phyloP scores from a whole-genome alignment of 495 filamentous ascomycete species.

The Talaromyces trachyspermus region DNA sequence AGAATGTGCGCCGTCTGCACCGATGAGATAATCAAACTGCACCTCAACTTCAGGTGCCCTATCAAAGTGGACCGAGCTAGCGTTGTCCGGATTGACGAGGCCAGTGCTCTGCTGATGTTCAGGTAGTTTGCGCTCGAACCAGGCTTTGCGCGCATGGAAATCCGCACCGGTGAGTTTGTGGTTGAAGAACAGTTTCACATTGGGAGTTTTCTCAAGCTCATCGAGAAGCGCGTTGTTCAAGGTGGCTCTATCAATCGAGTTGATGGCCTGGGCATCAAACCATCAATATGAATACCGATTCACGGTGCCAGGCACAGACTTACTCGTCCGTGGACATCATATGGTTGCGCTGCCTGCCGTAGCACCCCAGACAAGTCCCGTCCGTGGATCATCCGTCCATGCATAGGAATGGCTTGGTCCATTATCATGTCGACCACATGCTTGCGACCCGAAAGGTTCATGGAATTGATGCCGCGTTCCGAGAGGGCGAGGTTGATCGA shows the following conservation, averaged over 20 bases:
- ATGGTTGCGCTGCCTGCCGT: constrained; percentile 73
- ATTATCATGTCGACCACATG: constrained; percentile 68
- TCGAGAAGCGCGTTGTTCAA: constrained; percentile 86
- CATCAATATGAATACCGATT: constrained; percentile 6
- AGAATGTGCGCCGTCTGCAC: constrained; percentile 95
- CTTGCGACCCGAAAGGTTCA: constrained; percentile 55
- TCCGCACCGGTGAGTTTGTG: constrained; percentile 86
- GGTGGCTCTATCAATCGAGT: constrained; percentile 64
- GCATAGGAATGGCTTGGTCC: constrained; percentile 78
- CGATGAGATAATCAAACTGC: constrained; percentile 84
- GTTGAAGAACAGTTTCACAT: constrained; percentile 86
- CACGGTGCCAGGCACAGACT: not conserved
- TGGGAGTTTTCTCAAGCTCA: constrained; percentile 70
- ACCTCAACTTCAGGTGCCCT: constrained; percentile 58
- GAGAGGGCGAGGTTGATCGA: constrained; percentile 96
- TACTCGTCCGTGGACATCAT: constrained; percentile 86
- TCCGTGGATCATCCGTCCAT: constrained; percentile 95
- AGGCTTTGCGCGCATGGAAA: constrained; percentile 68
- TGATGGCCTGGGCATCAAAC: constrained; percentile 37
- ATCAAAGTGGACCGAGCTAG: constrained; percentile 20
- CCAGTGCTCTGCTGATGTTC: constrained; percentile 21
- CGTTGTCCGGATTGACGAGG: not conserved
- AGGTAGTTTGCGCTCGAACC: constrained; percentile 62
- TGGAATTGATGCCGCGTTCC: constrained; percentile 85
- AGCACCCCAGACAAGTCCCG: constrained; percentile 53